Percentiles rank a stretch among this genome's conserved stretches.
These are phyloP conservation scores for Rosa hybrid DNA, from an alignment of 331 rosid genomes.

Conservation along the genomic window DNA sequence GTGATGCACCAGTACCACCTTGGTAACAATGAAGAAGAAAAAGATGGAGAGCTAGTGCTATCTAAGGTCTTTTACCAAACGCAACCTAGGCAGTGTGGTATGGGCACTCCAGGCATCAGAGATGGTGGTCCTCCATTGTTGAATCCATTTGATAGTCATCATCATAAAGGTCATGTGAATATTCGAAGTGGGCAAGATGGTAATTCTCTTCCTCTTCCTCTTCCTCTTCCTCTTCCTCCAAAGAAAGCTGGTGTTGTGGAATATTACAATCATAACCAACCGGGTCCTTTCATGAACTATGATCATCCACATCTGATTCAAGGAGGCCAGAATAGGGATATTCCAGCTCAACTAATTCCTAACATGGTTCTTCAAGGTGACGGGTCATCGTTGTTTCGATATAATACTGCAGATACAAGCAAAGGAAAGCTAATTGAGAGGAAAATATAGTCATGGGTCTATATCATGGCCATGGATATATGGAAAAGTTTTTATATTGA, in stretches of 20 bases:
- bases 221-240: constrained; percentile 24
- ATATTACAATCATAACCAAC: constrained; percentile 36
- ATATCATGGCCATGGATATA: background rate
- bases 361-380: constrained; percentile 81
- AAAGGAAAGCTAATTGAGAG: constrained; percentile 44
- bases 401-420: constrained; percentile 59
- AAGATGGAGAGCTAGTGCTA: constrained; percentile 75
- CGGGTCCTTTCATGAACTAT: constrained; percentile 53
- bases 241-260: constrained; percentile 51
- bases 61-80: constrained; percentile 89
- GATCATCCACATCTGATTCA: constrained; percentile 29
- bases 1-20: constrained; percentile 95
- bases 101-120: constrained; percentile 36
- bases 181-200: constrained; percentile 18
- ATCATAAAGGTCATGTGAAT: constrained; percentile 11
- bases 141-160: constrained; percentile 24
- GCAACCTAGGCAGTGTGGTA: constrained; percentile 73
- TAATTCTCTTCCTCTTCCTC: constrained; percentile 8
- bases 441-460: constrained; percentile 20
- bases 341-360: constrained; percentile 66
- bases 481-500: background rate
- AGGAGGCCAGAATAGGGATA: constrained; percentile 48
- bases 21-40: constrained; percentile 76
- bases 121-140: constrained; percentile 6
- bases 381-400: constrained; percentile 53